Conservation (phyloP, 2,329 filamentous ascomycete species). For the Daldinia sp. region DNA sequence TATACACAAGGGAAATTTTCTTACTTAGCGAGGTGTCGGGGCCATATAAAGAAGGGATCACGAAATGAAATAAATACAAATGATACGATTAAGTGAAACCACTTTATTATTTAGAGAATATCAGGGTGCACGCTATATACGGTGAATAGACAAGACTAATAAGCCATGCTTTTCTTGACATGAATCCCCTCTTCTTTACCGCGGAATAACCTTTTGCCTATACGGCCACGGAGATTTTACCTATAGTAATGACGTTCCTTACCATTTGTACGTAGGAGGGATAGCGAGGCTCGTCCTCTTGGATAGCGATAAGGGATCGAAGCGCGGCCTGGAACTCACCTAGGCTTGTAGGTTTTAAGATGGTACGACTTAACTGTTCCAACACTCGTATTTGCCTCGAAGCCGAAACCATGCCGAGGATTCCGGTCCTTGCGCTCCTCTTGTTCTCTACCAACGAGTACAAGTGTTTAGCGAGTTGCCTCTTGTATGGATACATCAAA, state of each 20-base stretch:
- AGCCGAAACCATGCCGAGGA: background rate
- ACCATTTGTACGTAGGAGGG: background rate
- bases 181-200: background rate
- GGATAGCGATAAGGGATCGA: constrained; percentile 3
- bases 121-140: constrained; percentile 1
- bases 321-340: constrained; percentile 20
- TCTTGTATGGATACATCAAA: background rate
- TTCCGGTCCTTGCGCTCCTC: constrained; percentile 5
- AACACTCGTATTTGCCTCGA: constrained; percentile 6
- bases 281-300: background rate
- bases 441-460: constrained; percentile 13
- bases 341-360: constrained; percentile 8
- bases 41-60: background rate
- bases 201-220: background rate
- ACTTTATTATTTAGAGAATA: background rate
- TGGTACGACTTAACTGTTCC: constrained; percentile 10
- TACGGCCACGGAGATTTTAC: background rate
- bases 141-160: background rate
- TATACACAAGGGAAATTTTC: constrained; percentile 2
- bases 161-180: background rate
- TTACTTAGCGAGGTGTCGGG: constrained; percentile 1
- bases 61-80: background rate
- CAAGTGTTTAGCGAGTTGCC: constrained; percentile 18
- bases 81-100: background rate
- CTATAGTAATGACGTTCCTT: constrained; percentile 4